Conservation (phyloP, 768 basidiomycete species). For the Suillus subalutaceus region DNA sequence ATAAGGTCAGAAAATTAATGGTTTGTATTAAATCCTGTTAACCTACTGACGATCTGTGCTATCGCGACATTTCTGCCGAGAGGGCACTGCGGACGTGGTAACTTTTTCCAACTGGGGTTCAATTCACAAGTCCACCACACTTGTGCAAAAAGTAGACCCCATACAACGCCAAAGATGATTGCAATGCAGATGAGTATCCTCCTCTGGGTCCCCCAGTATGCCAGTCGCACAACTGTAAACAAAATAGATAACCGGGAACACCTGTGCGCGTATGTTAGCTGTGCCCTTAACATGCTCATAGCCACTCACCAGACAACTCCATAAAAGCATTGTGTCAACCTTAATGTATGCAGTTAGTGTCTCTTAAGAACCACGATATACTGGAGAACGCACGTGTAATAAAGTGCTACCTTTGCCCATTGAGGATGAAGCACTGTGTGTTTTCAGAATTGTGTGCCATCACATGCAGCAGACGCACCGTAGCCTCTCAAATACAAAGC, state of each 20-base stretch:
- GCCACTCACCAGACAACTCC: neutral
- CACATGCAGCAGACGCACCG: neutral
- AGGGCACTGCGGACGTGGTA: neutral
- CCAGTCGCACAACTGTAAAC: neutral
- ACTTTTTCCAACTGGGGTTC: neutral
- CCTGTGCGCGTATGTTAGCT: neutral
- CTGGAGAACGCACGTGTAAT: neutral
- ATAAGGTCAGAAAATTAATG: conserved; percentile 1
- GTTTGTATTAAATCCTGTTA: neutral
- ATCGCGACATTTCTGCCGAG: conserved; percentile 1
- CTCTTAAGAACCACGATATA: neutral
- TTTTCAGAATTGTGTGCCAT: neutral
- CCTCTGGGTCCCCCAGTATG: neutral
- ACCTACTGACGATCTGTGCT: conserved; percentile 1
- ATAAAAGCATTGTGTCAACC: neutral
- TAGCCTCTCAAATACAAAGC: conserved; percentile 1
- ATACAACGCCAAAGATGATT: neutral
- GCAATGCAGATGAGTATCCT: neutral
- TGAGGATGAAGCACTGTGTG: neutral
- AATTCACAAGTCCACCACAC: conserved; percentile 4
- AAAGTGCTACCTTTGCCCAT: neutral
- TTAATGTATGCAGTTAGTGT: neutral
- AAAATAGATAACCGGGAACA: conserved; percentile 2
- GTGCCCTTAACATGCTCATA: neutral
- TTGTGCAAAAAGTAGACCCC: neutral